Evolutionary conservation across 768 basidiomycete genomes (phyloP).

Genomic region (Tylopilus sp.): DNA sequence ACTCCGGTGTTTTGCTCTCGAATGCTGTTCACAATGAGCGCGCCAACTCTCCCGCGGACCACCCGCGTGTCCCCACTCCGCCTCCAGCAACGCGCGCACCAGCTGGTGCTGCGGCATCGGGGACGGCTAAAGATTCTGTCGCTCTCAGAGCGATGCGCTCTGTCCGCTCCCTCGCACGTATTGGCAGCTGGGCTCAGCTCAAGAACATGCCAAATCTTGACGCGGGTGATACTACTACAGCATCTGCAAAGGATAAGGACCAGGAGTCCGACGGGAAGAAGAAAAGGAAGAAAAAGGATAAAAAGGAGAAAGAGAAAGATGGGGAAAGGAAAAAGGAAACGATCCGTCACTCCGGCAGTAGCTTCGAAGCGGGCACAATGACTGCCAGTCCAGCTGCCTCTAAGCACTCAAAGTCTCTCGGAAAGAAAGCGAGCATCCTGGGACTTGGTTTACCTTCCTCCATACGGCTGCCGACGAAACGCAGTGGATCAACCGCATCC

Average conservation of each 20-base stretch:
- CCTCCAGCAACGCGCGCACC: constrained; percentile 35
- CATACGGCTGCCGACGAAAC: constrained; percentile 40
- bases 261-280: constrained; percentile 33
- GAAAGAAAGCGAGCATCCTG: constrained; percentile 57
- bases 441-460: constrained; percentile 61
- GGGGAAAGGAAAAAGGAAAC: constrained; percentile 34
- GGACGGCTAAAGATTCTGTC: constrained; percentile 52
- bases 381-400: constrained; percentile 34
- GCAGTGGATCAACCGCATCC: constrained; percentile 35
- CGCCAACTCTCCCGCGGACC: constrained; percentile 10
- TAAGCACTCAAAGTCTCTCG: constrained; percentile 31
- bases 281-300: constrained; percentile 39
- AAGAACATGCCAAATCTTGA: constrained; percentile 37
- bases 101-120: constrained; percentile 25
- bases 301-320: constrained; percentile 30
- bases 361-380: constrained; percentile 65
- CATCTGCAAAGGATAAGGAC: constrained; percentile 27
- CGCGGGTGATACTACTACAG: constrained; percentile 23
- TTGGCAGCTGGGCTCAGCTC: constrained; percentile 69
- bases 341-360: constrained; percentile 51
- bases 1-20: constrained; percentile 38
- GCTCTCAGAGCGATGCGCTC: constrained; percentile 77
- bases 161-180: constrained; percentile 66
- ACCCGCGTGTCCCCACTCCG: constrained; percentile 20
- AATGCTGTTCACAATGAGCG: constrained; percentile 16